These are phyloP conservation scores for Wallemia hederae DNA, from an alignment of 1,284 basidiomycete genomes.

Conservation along the genomic window DNA sequence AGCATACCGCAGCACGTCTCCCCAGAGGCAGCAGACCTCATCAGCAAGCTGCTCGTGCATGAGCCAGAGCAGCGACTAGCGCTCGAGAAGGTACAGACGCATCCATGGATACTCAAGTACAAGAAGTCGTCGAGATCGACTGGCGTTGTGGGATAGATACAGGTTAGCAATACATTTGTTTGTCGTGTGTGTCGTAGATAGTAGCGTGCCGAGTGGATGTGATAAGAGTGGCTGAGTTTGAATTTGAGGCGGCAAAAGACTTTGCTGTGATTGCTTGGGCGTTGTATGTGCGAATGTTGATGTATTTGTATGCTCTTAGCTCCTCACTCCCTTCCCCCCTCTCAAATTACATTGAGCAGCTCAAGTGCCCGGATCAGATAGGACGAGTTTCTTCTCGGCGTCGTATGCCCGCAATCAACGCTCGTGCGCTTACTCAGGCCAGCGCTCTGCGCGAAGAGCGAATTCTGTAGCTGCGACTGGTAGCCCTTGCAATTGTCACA, in stretches of 20 bases:
- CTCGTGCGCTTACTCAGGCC: neutral
- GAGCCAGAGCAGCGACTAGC: conserved; percentile 57
- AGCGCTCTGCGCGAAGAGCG: neutral
- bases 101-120: conserved; percentile 81
- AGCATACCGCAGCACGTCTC: conserved; percentile 37
- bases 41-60: conserved; percentile 48
- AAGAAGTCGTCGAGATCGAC: conserved; percentile 11
- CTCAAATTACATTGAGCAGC: too few relatives aligned
- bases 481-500: neutral
- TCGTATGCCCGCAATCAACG: neutral
- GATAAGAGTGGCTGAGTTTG: too few relatives aligned
- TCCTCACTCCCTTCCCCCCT: too few relatives aligned
- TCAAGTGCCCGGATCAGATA: too few relatives aligned
- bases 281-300: too few relatives aligned
- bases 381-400: too few relatives aligned
- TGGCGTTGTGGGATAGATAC: neutral
- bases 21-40: conserved; percentile 34
- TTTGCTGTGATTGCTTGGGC: too few relatives aligned
- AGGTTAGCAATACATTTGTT: too few relatives aligned
- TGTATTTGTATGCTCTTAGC: too few relatives aligned
- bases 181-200: too few relatives aligned
- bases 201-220: too few relatives aligned
- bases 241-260: too few relatives aligned
- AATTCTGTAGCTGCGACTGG: neutral
- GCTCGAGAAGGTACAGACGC: conserved; percentile 45